Conservation (phyloP, 2,329 filamentous ascomycete genomes). For the Fusarium sp. region DNA sequence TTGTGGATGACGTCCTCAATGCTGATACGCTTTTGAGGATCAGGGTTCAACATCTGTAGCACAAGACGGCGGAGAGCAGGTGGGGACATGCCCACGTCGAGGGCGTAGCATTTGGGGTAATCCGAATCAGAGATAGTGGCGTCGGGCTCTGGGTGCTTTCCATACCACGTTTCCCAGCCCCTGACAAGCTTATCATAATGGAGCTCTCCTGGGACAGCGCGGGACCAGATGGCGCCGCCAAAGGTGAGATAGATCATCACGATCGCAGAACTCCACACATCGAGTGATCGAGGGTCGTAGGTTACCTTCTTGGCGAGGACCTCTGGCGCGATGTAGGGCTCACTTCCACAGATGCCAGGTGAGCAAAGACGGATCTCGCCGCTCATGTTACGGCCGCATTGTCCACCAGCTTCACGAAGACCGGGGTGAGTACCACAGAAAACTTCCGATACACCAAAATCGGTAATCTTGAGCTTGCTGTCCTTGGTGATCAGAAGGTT, state of each 20-base stretch:
- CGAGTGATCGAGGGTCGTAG: conserved; percentile 79
- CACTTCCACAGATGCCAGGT: conserved; percentile 84
- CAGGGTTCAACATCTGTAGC: conserved; percentile 83
- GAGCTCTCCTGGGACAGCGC: conserved; percentile 65
- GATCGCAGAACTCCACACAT: conserved; percentile 87
- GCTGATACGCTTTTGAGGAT: conserved; percentile 74
- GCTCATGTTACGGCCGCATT: conserved; percentile 78
- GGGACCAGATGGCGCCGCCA: conserved; percentile 77
- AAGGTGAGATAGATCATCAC: conserved; percentile 83
- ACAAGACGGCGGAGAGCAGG: conserved; percentile 75
- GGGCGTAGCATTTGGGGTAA: conserved; percentile 71
- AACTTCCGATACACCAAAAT: conserved; percentile 90
- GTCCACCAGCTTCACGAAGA: conserved; percentile 74
- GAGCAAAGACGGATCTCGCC: conserved; percentile 74
- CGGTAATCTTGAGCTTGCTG: conserved; percentile 88
- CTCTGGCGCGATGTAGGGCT: conserved; percentile 89
- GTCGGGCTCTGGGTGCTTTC: conserved; percentile 56
- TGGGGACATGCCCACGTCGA: conserved; percentile 73
- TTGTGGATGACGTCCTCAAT: conserved; percentile 75
- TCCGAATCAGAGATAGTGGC: conserved; percentile 62
- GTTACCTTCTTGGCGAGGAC: conserved; percentile 73
- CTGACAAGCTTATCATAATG: conserved; percentile 72
- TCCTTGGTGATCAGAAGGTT: conserved; percentile 83
- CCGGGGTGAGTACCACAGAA: conserved; percentile 86
- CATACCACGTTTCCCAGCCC: conserved; percentile 76